Base-by-base conservation (phyloP, 2,329 filamentous ascomycete genomes). In the Aspergillus nomiae region DNA sequence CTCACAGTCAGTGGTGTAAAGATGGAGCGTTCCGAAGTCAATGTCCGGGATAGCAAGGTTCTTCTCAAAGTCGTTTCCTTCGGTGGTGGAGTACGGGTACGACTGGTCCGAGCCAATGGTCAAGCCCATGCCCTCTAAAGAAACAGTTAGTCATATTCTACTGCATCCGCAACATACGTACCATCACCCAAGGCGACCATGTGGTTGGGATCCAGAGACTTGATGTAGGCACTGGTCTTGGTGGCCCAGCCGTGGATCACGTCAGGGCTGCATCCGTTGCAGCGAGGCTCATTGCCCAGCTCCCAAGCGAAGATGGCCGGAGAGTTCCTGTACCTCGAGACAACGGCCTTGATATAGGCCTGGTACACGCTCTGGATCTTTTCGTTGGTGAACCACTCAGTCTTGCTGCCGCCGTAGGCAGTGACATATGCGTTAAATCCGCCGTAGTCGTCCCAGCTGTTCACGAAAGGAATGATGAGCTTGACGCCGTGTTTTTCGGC, bases 371-470 rank as follows among this genome's bases (percentile, higher is more conserved):
- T 51, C 45, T 65, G 65, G 48, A 65, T 63, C 26, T 58, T 36
- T 1, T 61, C 61, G 16, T 65, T 59, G 21, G 61, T 61, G 51
- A 65, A 65, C 46, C 65, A 67, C 63, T 67, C 21, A 9, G 16
- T 53, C 19, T 51, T 32, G 48, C 28, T 32, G 12, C 65, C 65
- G 1, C 65, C 65, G 46, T 65, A 48, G 28, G 61, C 63, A 12
- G 58, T 61, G 4, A 63, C 65, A n/a, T 67, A 67, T 1, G 63
- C 61, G 56, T 67, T 60, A 56, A 62, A 65, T 4, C 65, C 65
- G 1, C 65, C 65, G 12, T 67, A 67, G 48, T 67, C 65, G 0
- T 63, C 60, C 65, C 65, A 67, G 46, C 65, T 67, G 45, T 67
- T 67, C 24, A 58, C 60, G 1, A 67, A 55, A 4, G 65, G 61